Conservation (phyloP, 2,329 filamentous ascomycete species). For the Diaporthe citrichinensis region DNA sequence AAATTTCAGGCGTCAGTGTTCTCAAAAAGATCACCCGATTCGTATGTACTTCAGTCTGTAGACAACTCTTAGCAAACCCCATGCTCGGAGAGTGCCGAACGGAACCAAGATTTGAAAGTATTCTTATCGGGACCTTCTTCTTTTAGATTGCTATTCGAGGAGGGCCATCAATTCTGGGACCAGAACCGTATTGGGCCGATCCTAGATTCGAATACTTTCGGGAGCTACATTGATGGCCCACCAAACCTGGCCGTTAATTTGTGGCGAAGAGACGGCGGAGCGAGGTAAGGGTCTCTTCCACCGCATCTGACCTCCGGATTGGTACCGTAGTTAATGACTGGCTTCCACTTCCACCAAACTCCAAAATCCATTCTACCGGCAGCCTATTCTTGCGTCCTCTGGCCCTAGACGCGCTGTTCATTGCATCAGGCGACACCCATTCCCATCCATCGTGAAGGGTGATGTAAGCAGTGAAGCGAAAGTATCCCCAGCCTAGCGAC, state of each 20-base stretch:
- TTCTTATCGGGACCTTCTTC: background rate
- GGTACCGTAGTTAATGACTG: background rate
- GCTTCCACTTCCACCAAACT: constrained; percentile 1
- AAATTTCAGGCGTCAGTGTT: background rate
- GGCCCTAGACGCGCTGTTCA: background rate
- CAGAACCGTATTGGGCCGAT: too few relatives aligned
- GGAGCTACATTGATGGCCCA: background rate
- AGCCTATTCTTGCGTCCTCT: constrained; percentile 16
- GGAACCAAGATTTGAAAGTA: background rate
- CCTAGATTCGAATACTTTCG: too few relatives aligned
- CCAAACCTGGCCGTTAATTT: background rate
- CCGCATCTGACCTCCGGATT: background rate
- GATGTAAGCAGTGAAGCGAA: constrained; percentile 19
- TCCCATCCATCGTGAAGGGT: constrained; percentile 34
- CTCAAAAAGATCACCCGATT: background rate
- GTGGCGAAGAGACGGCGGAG: background rate
- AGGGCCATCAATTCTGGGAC: too few relatives aligned
- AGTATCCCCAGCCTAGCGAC: constrained; percentile 28
- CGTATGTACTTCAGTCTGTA: background rate
- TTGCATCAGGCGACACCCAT: constrained; percentile 4
- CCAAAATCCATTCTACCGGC: constrained; percentile 7
- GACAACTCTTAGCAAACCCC: background rate
- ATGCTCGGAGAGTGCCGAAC: background rate
- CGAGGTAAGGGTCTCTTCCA: constrained; percentile 14
- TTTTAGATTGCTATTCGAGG: background rate